A percentile compares a stretch with the other conserved stretches of the same genome.
These are phyloP conservation scores for Teunomyces pallodes DNA, from an alignment of 805 yeast species.

Conservation along the genomic window DNA sequence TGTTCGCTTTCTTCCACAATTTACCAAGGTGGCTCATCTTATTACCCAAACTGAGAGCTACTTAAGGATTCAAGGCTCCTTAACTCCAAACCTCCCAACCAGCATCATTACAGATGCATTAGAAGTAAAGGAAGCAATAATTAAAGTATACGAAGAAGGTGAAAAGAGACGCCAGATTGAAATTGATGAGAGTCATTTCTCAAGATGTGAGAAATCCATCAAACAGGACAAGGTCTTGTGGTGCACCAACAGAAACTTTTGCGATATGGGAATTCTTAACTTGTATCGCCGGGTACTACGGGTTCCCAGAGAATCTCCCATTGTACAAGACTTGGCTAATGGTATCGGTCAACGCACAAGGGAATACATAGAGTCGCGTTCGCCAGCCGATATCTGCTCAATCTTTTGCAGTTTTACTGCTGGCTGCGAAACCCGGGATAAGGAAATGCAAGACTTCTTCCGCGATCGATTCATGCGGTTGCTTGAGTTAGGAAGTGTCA, in stretches of 20 bases:
- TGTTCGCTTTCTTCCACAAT: conserved; percentile 54
- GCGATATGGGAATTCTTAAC: conserved; percentile 53
- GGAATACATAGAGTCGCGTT: conserved; percentile 40
- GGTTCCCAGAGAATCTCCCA: conserved; percentile 42
- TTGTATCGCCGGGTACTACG: conserved; percentile 54
- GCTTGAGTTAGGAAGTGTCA: conserved; percentile 41
- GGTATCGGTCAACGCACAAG: conserved; percentile 38
- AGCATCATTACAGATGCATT: conserved; percentile 34
- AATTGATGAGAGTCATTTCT: conserved; percentile 12
- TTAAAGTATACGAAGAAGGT: conserved; percentile 20
- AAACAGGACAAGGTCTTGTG: conserved; percentile 34
- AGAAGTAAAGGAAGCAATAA: conserved; percentile 27
- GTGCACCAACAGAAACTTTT: conserved; percentile 52
- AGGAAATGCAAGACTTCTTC: conserved; percentile 33
- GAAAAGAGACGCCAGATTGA: conserved; percentile 24
- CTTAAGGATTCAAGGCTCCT: conserved; percentile 7
- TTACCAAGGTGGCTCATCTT: conserved; percentile 45
- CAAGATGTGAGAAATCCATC: conserved; percentile 15
- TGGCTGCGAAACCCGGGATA: conserved; percentile 53
- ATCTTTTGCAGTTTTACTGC: conserved; percentile 56
- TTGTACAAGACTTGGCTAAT: conserved; percentile 48
- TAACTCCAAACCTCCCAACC: conserved; percentile 14
- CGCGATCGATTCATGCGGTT: conserved; percentile 39
- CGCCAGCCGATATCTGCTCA: conserved; percentile 55
- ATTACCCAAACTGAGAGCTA: conserved; percentile 27